Evolutionary conservation across 169 alveolate species (phyloP).

Genomic region (Plasmodium relictum): DNA sequence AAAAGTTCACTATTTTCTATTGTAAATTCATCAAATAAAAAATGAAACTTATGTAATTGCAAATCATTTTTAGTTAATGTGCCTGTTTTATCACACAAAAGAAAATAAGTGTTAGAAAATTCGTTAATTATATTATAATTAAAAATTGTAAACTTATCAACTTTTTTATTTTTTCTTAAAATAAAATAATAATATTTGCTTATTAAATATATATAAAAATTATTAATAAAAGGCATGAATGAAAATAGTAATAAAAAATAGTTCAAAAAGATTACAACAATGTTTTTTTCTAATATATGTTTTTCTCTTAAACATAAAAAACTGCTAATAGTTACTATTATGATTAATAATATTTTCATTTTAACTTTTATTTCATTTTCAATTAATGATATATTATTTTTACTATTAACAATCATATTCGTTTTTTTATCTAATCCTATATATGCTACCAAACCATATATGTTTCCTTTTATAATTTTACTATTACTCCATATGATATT

Average conservation of each 20-base stretch:
- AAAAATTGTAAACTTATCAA: slow-evolving; percentile 1
- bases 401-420: slow-evolving; percentile 2
- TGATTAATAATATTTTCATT: slow-evolving; percentile 12
- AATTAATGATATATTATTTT: slow-evolving; percentile 6
- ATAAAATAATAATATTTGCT: background rate
- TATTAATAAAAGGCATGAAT: slow-evolving; percentile 17
- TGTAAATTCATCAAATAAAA: slow-evolving; percentile 28
- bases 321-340: background rate
- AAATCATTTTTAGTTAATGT: background rate
- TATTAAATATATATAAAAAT: slow-evolving; percentile 4
- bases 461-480: slow-evolving; percentile 20
- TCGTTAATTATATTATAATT: slow-evolving; percentile 13
- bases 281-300: slow-evolving; percentile 8
- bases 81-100: slow-evolving; percentile 29
- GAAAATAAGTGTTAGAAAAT: slow-evolving; percentile 24
- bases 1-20: background rate
- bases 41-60: slow-evolving; percentile 10
- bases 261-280: background rate
- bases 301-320: slow-evolving; percentile 6
- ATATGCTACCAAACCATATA: slow-evolving; percentile 49
- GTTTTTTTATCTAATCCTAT: slow-evolving; percentile 45
- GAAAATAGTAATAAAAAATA: slow-evolving; percentile 26
- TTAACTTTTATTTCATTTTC: slow-evolving; percentile 6
- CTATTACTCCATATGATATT: slow-evolving; percentile 37
- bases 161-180: slow-evolving; percentile 4